Percentiles rank a stretch among this genome's conserved stretches.
These are phyloP conservation scores for Leptographium flavum DNA, from an alignment of 2,329 filamentous ascomycete genomes.

Conservation along the genomic window DNA sequence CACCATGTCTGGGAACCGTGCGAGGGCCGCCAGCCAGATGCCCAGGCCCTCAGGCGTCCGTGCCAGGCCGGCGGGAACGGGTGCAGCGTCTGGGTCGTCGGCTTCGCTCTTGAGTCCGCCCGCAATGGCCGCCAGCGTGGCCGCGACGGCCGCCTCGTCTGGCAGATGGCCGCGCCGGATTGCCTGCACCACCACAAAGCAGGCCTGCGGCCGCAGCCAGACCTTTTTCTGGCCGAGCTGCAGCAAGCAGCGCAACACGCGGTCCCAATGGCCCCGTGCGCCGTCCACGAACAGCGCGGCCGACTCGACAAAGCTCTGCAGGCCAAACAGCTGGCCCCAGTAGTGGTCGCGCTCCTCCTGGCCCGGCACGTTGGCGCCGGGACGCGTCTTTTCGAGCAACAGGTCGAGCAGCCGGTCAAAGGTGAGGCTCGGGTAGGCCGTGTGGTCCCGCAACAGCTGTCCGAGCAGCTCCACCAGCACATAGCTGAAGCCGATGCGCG, in stretches of 20 bases:
- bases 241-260: constrained; percentile 59
- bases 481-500: constrained; percentile 76
- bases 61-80: constrained; percentile 36
- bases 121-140: constrained; percentile 46
- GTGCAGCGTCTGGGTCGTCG: not conserved
- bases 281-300: constrained; percentile 48
- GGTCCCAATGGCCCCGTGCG: constrained; percentile 37
- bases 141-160: constrained; percentile 39
- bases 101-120: not conserved
- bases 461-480: constrained; percentile 70
- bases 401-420: constrained; percentile 41
- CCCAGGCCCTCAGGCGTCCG: constrained; percentile 81
- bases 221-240: constrained; percentile 67
- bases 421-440: constrained; percentile 31
- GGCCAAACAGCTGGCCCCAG: constrained; percentile 75
- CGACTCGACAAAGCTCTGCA: constrained; percentile 74
- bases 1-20: constrained; percentile 47
- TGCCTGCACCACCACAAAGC: constrained; percentile 64
- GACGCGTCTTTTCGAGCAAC: constrained; percentile 39
- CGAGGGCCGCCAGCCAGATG: constrained; percentile 64
- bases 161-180: constrained; percentile 41
- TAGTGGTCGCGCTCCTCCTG: constrained; percentile 78
- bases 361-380: constrained; percentile 36
- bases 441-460: constrained; percentile 46
- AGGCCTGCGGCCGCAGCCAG: constrained; percentile 82